Base-by-base conservation (phyloP, 371 early-diverging fungal species). In the Mortierella sp. region DNA sequence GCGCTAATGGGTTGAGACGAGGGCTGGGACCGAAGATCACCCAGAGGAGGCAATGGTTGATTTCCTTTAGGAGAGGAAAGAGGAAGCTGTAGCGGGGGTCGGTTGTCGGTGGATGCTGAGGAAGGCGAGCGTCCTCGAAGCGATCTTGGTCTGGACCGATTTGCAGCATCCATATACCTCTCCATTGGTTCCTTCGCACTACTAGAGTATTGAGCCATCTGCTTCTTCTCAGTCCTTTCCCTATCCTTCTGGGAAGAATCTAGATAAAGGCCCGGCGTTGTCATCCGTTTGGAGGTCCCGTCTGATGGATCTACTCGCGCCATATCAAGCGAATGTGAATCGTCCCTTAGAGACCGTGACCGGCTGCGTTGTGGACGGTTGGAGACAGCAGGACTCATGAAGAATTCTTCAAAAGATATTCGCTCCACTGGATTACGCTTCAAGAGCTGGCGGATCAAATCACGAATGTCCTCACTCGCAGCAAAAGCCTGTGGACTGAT, bases 351-450 rank as follows among this genome's bases (percentile, higher is more conserved):
- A 23, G 75, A 65, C 46, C 59, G 73, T 23, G 76, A 72, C 21
- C 60, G 70, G 26, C 63, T 62, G 12, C 59, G 71, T 5, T 64
- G 43, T 11, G 64, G 57, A 18, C 60, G 21, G 25, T 52, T 70
- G 15, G 75, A 58, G 4, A 94, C 82, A 16, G 90, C 90, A 3
- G 94, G 92, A 71, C 97, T 96, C 64, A 84, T 84, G 70, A 98
- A 97, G 70, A 98, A 97, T 58, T 95, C 95, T 60, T 96, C 95
- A 82, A 98, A 97, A 0, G 90, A 85, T 62, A 98, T 91, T 30
- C 98, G 84, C 70, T 96, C 94, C 0, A 84, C 83, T 0, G 98
- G 98, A 30, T 94, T 91, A 66, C 92, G 88, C 65, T 92, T 94
- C 19, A 98, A 82, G 16, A 98, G 82, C 51, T 89, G 84, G 47